Base-by-base conservation (phyloP, 768 basidiomycete genomes). In the Infundibulicybe gibba region DNA sequence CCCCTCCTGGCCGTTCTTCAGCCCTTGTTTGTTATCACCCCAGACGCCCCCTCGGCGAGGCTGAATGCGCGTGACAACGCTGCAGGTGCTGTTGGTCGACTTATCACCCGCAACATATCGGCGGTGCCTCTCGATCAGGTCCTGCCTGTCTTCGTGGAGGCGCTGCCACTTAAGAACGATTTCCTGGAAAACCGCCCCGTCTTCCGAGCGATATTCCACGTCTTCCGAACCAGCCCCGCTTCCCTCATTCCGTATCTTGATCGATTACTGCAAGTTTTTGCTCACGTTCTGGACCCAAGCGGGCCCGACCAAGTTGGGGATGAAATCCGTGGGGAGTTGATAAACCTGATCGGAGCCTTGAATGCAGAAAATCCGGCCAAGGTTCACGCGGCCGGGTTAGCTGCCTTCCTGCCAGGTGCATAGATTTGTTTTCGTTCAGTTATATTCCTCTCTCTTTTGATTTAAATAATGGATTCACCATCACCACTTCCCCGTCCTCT, bases 31-130 rank as follows among this genome's bases (percentile, higher is more conserved):
- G 64, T 74, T 38, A 74, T 87, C 32, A 56, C 80, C 6, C 66
- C 80, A 0, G 80, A 85, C 48, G 72, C 89, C 5, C 71, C 83
- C n/a, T 60, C 79, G 5, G 68, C 88, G 6, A 74, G 72, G 38
- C 66, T 91, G 51, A 94, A 94, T 61, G 94, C 94, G 15, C 86
- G 86, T 52, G 97, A 99, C 68, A 99, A 99, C 64, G 97, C 97
- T n/a, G 80, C 87, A 6, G 97, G 97, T 38, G 90, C 94, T 19
- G 89, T 98, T 44, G 83, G 83, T 4, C 85, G 97, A 13, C 76
- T 98, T 62, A 87, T 98, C 60, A 62, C 82, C 57, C 87, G 87
- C 61, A 94, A 93, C 65, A 68, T 77, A 3, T 61, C 70, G 11
- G 91, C 85, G 12, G 67, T 98, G 14, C 95, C 95, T 19, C 82